These are phyloP conservation scores for Catenaria anguillulae DNA, from an alignment of 371 early-diverging fungal genomes.

Conservation along the genomic window DNA sequence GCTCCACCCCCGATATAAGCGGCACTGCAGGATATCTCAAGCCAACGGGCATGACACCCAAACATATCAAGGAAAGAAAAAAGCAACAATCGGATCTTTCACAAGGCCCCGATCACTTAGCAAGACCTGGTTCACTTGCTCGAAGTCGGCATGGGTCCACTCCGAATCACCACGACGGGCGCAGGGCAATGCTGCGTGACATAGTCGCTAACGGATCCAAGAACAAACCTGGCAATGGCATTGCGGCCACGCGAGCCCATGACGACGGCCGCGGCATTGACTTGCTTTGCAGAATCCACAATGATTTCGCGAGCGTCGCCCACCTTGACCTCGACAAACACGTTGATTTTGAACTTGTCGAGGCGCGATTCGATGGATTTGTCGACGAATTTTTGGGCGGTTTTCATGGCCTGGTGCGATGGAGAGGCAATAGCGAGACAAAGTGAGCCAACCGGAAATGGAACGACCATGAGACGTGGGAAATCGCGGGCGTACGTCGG, in stretches of 20 bases:
- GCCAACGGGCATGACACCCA: too few species aligned
- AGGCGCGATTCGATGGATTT: neutral
- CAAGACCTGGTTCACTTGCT: too few species aligned
- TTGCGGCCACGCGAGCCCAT: conserved; percentile 4
- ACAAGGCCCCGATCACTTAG: too few species aligned
- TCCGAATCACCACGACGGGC: conserved; percentile 2
- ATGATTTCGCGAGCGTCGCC: conserved; percentile 18
- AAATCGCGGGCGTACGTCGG: too few species aligned
- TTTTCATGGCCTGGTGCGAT: neutral
- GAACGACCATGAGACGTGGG: too few species aligned
- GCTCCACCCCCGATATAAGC: too few species aligned
- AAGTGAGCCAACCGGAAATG: too few species aligned
- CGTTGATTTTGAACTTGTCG: conserved; percentile 78
- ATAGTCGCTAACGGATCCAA: neutral
- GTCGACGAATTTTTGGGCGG: neutral
- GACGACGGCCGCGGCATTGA: neutral
- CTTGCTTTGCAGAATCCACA: neutral
- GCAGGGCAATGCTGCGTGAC: neutral
- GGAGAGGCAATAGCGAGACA: too few species aligned
- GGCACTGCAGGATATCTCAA: too few species aligned
- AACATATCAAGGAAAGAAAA: too few species aligned
- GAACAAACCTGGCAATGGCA: neutral
- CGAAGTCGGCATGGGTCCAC: too few species aligned
- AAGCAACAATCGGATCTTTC: too few species aligned
- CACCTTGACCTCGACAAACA: conserved; percentile 90